Evolutionary conservation across 2,329 filamentous ascomycete genomes (phyloP), one percentile per base, ranked within the genome.

Genomic region (Aspergillus glaucus): DNA sequence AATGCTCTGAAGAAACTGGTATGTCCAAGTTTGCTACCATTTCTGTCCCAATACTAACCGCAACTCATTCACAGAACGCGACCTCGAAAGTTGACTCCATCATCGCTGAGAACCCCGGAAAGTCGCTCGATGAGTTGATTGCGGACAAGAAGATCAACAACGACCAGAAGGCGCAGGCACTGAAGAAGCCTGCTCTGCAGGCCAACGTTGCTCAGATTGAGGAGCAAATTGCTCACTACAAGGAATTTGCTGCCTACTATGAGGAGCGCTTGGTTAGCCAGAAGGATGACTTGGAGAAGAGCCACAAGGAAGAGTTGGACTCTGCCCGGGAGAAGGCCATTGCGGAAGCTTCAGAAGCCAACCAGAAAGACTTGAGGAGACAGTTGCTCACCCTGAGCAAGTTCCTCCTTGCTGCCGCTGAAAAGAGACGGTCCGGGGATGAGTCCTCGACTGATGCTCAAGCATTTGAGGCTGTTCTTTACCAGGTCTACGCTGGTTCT

Each of bases 1-100:
- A 95, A 93, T 70, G 75, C 93, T 63, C 87, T 84, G 77, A 97
- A 96, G 81, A 96, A 96, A 75, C 84, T 97, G 62, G 88, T 95
- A 73, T 75, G 87, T 32, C 28, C 21, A 22, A 45, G n/a, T 28
- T 24, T 40, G 12, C 48, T 47, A 26, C n/a, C 28, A 50, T 49
- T 50, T 19, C 44, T 21, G 43, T 28, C 46, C 52, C 53, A 59
- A 44, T 28, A 58, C 47, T 17, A 60, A 67, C 30, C 63, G 26
- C 56, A 50, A 47, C 24, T 37, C 51, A 26, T 34, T 36, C 43
- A 19, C 53, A 81, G 78, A 79, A 79, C 57, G 74, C 74, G 48
- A 80, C 78, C 58, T 68, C 77, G 47, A 85, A 83, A 66, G 75
- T 81, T 56, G 80, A 85, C 56, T 65, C 74, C 15, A 79, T 84